These are phyloP conservation scores for Pittosporum tobira DNA, from an alignment of 129 eudicot genomes.

Conservation along the genomic window DNA sequence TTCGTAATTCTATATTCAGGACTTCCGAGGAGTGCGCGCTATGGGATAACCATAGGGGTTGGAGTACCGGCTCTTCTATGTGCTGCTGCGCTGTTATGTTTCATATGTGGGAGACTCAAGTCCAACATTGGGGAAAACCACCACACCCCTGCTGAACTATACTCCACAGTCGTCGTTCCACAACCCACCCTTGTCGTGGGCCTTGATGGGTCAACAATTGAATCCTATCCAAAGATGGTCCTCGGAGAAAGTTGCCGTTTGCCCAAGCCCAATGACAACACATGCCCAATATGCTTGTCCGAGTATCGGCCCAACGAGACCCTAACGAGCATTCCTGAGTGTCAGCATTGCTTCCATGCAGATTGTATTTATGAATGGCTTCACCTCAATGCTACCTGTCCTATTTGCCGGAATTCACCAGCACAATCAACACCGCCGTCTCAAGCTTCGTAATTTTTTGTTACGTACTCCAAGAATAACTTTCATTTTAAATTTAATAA, in stretches of 20 bases:
- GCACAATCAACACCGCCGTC: not conserved
- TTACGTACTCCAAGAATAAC: too few species aligned
- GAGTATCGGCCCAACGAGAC: constrained; percentile 34
- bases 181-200: constrained; percentile 22
- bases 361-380: constrained; percentile 50
- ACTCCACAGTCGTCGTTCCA: constrained; percentile 6
- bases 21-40: constrained; percentile 13
- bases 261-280: constrained; percentile 24
- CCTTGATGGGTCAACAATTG: constrained; percentile 33
- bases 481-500: too few species aligned
- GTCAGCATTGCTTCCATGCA: constrained; percentile 43
- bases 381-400: constrained; percentile 33
- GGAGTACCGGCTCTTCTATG: constrained; percentile 19
- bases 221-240: constrained; percentile 30
- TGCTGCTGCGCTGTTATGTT: constrained; percentile 7
- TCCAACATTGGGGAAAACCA: not conserved
- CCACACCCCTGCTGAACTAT: constrained; percentile 1
- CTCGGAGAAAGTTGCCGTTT: constrained; percentile 35
- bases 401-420: constrained; percentile 40
- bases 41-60: constrained; percentile 15
- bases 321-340: constrained; percentile 36
- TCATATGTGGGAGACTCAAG: constrained; percentile 7
- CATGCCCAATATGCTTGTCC: constrained; percentile 41
- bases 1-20: constrained; percentile 5
- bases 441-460: not conserved